phyloP scores from a whole-genome alignment of 2,329 filamentous ascomycete species.

The Penicillium hordei region DNA sequence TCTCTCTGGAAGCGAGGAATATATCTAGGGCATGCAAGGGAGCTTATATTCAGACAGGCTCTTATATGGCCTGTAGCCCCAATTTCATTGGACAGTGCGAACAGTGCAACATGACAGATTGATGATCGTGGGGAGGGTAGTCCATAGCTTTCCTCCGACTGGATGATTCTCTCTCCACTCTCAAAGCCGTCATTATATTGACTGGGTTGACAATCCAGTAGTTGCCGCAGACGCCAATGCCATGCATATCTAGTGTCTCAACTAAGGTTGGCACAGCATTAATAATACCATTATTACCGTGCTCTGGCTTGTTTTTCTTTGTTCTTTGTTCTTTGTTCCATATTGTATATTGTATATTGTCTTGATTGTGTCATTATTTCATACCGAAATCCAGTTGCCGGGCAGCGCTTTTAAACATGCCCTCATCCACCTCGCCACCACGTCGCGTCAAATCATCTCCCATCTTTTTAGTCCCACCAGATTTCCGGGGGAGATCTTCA shows the following conservation, averaged over 20 bases:
- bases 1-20: background rate
- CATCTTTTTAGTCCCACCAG: constrained; percentile 70
- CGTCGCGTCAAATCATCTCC: constrained; percentile 78
- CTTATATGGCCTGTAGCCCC: background rate
- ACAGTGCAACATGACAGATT: background rate
- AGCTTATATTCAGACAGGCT: background rate
- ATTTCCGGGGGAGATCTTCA: constrained; percentile 76
- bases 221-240: background rate
- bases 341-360: background rate
- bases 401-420: constrained; percentile 69
- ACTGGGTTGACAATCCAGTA: background rate
- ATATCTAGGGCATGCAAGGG: background rate
- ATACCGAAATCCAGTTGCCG: constrained; percentile 75
- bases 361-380: constrained; percentile 18
- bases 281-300: background rate
- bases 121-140: background rate
- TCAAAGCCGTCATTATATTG: background rate
- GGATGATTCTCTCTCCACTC: background rate
- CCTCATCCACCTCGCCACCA: constrained; percentile 68
- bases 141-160: background rate
- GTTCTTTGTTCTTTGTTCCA: background rate
- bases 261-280: background rate
- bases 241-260: background rate
- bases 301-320: background rate
- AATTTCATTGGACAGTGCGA: background rate